Evolutionary conservation across 2,329 filamentous ascomycete genomes (phyloP).

Genomic region (Penicillium sclerotigenum): DNA sequence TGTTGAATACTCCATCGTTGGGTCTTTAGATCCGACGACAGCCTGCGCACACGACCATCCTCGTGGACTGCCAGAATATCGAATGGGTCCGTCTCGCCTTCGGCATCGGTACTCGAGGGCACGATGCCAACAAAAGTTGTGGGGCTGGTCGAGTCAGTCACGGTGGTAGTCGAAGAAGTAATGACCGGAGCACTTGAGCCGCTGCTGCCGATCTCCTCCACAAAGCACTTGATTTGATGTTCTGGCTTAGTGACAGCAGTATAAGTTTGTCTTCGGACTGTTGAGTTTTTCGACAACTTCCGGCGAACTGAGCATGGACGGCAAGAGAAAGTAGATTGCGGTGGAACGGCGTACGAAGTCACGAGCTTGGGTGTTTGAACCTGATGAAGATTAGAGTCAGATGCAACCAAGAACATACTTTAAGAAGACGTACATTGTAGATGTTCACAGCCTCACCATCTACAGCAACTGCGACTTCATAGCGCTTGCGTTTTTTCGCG

Average conservation of each 20-base stretch:
- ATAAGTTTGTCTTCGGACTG: constrained; percentile 56
- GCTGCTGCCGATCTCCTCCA: constrained; percentile 45
- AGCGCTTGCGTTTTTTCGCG: constrained; percentile 59
- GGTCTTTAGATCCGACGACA: constrained; percentile 40
- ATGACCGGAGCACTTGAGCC: constrained; percentile 35
- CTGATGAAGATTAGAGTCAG: constrained; percentile 38
- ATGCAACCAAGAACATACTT: neutral
- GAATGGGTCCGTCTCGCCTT: constrained; percentile 32
- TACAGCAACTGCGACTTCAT: constrained; percentile 58
- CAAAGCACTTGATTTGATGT: constrained; percentile 53
- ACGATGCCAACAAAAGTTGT: constrained; percentile 40
- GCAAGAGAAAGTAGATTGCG: constrained; percentile 56
- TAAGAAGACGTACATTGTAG: constrained; percentile 53
- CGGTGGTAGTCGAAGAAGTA: constrained; percentile 38
- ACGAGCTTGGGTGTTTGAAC: constrained; percentile 59
- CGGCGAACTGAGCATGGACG: constrained; percentile 58
- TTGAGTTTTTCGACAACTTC: constrained; percentile 44
- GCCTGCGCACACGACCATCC: constrained; percentile 42
- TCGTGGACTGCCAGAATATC: constrained; percentile 44
- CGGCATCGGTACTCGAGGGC: constrained; percentile 26
- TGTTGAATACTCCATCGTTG: constrained; percentile 41
- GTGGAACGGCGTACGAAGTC: constrained; percentile 60
- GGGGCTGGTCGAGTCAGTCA: constrained; percentile 39
- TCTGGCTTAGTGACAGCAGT: constrained; percentile 50
- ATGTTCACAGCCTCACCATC: constrained; percentile 62